Evolutionary conservation across 441 rosid species (phyloP).

Genomic region (Croton laevigatus): DNA sequence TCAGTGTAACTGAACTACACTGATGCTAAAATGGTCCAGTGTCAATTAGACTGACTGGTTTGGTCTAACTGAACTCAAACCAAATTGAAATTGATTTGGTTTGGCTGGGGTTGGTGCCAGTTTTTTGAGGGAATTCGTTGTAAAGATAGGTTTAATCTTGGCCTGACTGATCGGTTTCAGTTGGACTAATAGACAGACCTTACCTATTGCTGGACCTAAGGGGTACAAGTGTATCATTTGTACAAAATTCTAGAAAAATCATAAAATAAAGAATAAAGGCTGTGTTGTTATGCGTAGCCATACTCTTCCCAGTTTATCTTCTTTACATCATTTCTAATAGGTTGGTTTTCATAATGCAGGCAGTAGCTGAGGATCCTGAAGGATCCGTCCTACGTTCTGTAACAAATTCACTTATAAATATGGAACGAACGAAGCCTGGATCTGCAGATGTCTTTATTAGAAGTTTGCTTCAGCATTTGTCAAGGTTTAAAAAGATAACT

Average conservation of each 20-base stretch:
- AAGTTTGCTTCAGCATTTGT: slow-evolving; percentile 64
- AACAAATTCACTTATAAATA: slow-evolving; percentile 50
- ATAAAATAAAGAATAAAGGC: background rate
- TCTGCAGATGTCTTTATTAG: slow-evolving; percentile 73
- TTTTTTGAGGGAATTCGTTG: too few species aligned
- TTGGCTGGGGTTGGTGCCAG: too few species aligned
- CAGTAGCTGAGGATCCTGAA: slow-evolving; percentile 53
- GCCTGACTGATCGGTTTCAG: too few species aligned
- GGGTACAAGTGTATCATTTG: background rate
- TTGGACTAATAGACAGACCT: too few species aligned
- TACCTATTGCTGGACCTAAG: background rate
- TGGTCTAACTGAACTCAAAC: too few species aligned
- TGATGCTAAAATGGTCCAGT: too few species aligned
- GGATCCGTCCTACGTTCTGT: slow-evolving; percentile 52
- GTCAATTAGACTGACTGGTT: too few species aligned
- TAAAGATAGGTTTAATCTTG: too few species aligned
- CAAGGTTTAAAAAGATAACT: slow-evolving; percentile 49
- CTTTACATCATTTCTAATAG: slow-evolving; percentile 9
- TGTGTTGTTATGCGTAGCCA: background rate
- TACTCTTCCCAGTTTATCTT: background rate
- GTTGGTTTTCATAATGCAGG: slow-evolving; percentile 42
- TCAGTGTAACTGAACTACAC: too few species aligned
- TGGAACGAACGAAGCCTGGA: slow-evolving; percentile 81
- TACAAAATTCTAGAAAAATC: background rate
- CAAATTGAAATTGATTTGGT: too few species aligned